These are phyloP conservation scores for Suillus plorans DNA, from an alignment of 768 basidiomycete species.

Conservation along the genomic window DNA sequence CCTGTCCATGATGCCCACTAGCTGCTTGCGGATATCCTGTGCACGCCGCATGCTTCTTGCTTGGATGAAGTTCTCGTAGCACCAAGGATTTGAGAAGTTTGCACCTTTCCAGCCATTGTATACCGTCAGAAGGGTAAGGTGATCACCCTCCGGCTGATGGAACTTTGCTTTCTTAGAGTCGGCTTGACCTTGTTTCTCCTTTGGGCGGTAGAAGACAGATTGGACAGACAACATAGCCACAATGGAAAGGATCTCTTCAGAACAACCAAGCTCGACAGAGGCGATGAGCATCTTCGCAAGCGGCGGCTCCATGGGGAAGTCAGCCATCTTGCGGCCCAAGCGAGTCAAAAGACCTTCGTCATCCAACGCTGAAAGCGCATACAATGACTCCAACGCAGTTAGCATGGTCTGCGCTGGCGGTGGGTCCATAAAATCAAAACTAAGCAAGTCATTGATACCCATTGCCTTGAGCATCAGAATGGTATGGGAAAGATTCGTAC, in stretches of 20 bases:
- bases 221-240: constrained; percentile 98
- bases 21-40: constrained; percentile 96
- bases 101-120: constrained; percentile 99
- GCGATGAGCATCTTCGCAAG: constrained; percentile 98
- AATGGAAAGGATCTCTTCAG: constrained; percentile 95
- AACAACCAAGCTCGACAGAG: constrained; percentile 95
- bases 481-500: constrained; percentile 88
- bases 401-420: constrained; percentile 97
- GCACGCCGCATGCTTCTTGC: constrained; percentile 96
- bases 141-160: constrained; percentile 98
- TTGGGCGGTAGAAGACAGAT: constrained; percentile 97
- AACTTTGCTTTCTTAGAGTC: constrained; percentile 99
- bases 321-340: constrained; percentile 97
- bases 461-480: constrained; percentile 97
- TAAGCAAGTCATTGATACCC: constrained; percentile 96
- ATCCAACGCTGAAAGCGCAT: constrained; percentile 93
- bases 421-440: constrained; percentile 99
- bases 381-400: constrained; percentile 91
- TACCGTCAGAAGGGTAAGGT: constrained; percentile 87
- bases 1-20: constrained; percentile 99
- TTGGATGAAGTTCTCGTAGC: constrained; percentile 98
- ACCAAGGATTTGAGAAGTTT: constrained; percentile 98
- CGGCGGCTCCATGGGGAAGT: constrained; percentile 97
- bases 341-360: constrained; percentile 95
- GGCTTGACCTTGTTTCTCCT: constrained; percentile 98